Percentiles rank a stretch among this genome's conserved stretches.
These are phyloP conservation scores for Haematococcus sp. DNA, from an alignment of 139 green algal genomes.

Conservation along the genomic window DNA sequence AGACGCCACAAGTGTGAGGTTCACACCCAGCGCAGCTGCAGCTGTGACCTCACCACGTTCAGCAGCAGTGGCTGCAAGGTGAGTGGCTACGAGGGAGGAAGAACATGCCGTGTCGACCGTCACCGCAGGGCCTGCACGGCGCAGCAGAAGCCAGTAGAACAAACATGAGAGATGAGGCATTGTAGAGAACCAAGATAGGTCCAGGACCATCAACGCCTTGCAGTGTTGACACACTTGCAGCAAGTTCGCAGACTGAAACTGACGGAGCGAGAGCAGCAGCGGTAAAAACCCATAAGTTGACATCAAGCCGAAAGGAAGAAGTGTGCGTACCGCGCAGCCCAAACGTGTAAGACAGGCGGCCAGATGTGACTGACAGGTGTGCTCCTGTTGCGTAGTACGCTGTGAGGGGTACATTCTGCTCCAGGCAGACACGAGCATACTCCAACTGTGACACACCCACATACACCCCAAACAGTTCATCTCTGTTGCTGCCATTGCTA, in stretches of 20 bases:
- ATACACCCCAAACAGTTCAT: conserved; percentile 54
- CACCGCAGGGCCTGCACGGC: conserved; percentile 54
- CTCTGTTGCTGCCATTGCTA: conserved; percentile 56
- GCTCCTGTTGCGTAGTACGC: conserved; percentile 64
- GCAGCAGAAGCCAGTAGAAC: too few relatives aligned
- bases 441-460: conserved; percentile 76
- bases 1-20: conserved; percentile 57
- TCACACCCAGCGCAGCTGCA: conserved; percentile 51
- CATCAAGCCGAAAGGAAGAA: too few relatives aligned
- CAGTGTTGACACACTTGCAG: too few relatives aligned
- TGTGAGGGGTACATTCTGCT: conserved; percentile 33
- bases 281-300: too few relatives aligned
- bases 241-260: too few relatives aligned
- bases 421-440: conserved; percentile 59
- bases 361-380: conserved; percentile 67
- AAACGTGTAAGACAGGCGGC: conserved; percentile 58
- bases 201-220: too few relatives aligned
- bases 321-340: conserved; percentile 41
- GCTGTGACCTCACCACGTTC: conserved; percentile 14
- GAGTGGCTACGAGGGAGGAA: conserved; percentile 28
- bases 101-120: conserved; percentile 71
- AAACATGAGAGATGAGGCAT: too few relatives aligned
- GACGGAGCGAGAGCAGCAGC: too few relatives aligned
- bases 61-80: conserved; percentile 39
- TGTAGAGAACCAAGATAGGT: too few relatives aligned